These are phyloP conservation scores for Westerdykella ornata DNA, from an alignment of 2,329 filamentous ascomycete species.

Conservation along the genomic window DNA sequence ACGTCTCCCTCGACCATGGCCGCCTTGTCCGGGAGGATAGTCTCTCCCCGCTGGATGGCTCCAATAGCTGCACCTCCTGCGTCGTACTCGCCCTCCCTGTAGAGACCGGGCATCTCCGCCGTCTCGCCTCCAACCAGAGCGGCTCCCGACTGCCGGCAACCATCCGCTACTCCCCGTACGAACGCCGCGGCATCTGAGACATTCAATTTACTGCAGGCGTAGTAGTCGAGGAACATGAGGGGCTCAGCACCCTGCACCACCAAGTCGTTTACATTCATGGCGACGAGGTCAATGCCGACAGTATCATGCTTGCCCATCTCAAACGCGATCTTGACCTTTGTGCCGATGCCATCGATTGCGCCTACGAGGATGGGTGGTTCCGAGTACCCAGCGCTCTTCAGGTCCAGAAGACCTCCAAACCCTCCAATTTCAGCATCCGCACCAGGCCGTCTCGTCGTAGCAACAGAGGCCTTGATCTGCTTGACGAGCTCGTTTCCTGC, in stretches of 20 bases:
- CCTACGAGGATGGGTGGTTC: conserved; percentile 78
- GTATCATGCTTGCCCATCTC: conserved; percentile 84
- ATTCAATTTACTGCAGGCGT: conserved; percentile 83
- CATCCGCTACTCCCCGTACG: conserved; percentile 80
- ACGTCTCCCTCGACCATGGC: conserved; percentile 78
- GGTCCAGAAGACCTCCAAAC: conserved; percentile 82
- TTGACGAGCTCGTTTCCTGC: conserved; percentile 89
- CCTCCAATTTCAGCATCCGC: conserved; percentile 92
- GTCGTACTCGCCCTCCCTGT: conserved; percentile 82
- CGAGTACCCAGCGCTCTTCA: conserved; percentile 66
- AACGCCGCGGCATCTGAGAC: conserved; percentile 74
- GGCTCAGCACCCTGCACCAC: conserved; percentile 94
- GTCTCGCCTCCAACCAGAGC: conserved; percentile 96
- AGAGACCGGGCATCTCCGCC: conserved; percentile 96
- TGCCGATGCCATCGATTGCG: conserved; percentile 92
- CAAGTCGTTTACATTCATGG: conserved; percentile 98
- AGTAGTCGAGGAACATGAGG: conserved; percentile 96
- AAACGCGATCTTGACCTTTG: conserved; percentile 94
- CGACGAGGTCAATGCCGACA: conserved; percentile 92
- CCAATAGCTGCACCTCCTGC: conserved; percentile 86
- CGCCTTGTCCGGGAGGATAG: conserved; percentile 67
- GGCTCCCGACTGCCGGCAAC: conserved; percentile 77
- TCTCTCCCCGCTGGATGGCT: conserved; percentile 59
- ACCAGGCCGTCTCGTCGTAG: conserved; percentile 74
- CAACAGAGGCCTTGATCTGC: conserved; percentile 85